Base-by-base conservation (phyloP, 805 yeast species). In the Limtongia smithiae region DNA sequence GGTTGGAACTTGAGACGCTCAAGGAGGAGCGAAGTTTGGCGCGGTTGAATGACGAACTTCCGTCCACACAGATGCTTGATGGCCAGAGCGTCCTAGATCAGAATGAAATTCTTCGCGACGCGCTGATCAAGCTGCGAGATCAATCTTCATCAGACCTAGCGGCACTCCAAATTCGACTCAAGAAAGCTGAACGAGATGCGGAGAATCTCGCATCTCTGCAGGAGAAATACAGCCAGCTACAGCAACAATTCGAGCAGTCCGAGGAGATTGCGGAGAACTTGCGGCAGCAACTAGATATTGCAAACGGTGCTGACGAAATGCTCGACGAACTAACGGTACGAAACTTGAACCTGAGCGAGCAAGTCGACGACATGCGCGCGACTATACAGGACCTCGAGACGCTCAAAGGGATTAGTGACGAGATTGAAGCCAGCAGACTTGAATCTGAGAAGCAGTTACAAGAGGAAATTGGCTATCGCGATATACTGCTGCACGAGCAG, bases 341-440 rank as follows among this genome's bases (percentile, higher is more conserved):
- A 46, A 76, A 75, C 44, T 44, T 66, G 7, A 68, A 60, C 22
- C 63, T 78, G 18, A 58, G 56, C 17, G 64, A 60, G 9, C 55
- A 70, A 37, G 66, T 78, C 4, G 56, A 54, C 1, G 64, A 60
- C n/a, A 64, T 80, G 18, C 62, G 69, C 28, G 54, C 55, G 3
- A 70, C 77, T 0, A 66, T 80, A 1, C 68, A 68, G 1, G 84
- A 81, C 20, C 65, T 80, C 30, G 78, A 73, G 38, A 80, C 77
- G 42, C 60, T 82, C 18, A 77, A 76, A 50, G 76, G 73, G 39
- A 60, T 81, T 8, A 78, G 77, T 49, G 75, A 71, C 45, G 77
- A 76, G 46, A 64, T 81, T 27, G 82, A 79, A 46, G 71, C 70
- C 9, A 66, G 63, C 36, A 80, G 75, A 46, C 25, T 59, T 1